Evolutionary conservation across 2,329 filamentous ascomycete genomes (phyloP).

Genomic region (Pseudogymnoascus sp.): DNA sequence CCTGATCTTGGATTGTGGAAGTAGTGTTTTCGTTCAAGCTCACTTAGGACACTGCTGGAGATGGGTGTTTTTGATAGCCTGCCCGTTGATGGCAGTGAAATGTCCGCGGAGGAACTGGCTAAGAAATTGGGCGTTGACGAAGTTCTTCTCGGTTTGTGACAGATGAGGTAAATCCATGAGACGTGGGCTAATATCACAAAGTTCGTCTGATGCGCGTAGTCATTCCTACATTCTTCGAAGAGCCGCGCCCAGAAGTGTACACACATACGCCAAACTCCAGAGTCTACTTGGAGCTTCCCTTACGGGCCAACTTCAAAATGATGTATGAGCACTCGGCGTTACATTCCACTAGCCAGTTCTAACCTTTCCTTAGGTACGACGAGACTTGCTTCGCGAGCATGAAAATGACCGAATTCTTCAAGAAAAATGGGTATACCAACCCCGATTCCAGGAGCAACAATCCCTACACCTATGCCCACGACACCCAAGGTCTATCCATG

Average conservation of each 20-base stretch:
- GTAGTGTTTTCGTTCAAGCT: constrained; percentile 15
- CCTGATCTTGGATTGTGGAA: background rate
- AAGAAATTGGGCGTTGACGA: constrained; percentile 20
- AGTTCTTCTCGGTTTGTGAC: constrained; percentile 20
- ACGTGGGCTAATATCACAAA: constrained; percentile 1
- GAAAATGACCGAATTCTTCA: constrained; percentile 22
- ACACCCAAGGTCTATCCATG: constrained; percentile 21
- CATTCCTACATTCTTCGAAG: constrained; percentile 18
- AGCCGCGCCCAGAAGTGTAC: constrained; percentile 20
- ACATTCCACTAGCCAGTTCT: background rate
- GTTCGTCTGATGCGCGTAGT: constrained; percentile 23
- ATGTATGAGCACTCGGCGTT: constrained; percentile 14
- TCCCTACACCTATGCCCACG: constrained; percentile 25
- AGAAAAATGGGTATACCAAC: constrained; percentile 19
- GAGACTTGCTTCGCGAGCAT: constrained; percentile 18
- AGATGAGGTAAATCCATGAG: background rate
- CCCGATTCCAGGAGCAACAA: constrained; percentile 20
- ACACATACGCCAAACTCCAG: constrained; percentile 21
- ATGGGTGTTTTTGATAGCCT: constrained; percentile 23
- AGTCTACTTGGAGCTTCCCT: constrained; percentile 17
- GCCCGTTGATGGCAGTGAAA: constrained; percentile 18
- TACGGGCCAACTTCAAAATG: constrained; percentile 19
- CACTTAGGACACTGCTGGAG: constrained; percentile 19
- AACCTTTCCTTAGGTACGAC: constrained; percentile 19
- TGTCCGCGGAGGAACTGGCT: constrained; percentile 17